phyloP scores from a whole-genome alignment of 495 filamentous ascomycete species.

The Aspergillus funiculosus region DNA sequence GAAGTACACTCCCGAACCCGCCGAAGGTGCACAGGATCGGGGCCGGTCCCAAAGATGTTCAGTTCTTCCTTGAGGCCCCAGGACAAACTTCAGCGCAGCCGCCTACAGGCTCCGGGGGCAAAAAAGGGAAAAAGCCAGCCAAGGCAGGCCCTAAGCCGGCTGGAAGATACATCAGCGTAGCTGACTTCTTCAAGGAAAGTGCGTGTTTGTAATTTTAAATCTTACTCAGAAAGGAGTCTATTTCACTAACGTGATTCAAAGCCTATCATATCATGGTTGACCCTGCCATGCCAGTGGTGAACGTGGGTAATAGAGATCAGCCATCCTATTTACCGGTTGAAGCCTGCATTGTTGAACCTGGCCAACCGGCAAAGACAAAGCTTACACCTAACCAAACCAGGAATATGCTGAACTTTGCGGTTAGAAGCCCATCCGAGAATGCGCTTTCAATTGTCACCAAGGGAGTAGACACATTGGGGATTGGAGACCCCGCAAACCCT shows the following conservation, averaged over 20 bases:
- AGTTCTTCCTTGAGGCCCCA: conserved; percentile 37
- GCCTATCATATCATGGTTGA: conserved; percentile 41
- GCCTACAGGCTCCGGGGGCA: conserved; percentile 12
- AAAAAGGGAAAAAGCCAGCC: conserved; percentile 31
- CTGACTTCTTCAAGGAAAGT: conserved; percentile 47
- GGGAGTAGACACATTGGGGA: conserved; percentile 46
- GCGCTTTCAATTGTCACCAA: conserved; percentile 56
- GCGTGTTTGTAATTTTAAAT: conserved; percentile 26
- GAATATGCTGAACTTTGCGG: conserved; percentile 64
- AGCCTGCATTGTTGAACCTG: conserved; percentile 56
- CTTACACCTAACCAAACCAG: conserved; percentile 52
- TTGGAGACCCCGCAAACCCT: conserved; percentile 17
- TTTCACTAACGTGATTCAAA: too few relatives aligned
- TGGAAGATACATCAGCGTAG: conserved; percentile 45
- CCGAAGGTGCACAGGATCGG: conserved; percentile 34
- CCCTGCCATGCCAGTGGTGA: conserved; percentile 56
- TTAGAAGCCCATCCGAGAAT: conserved; percentile 58
- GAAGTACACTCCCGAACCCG: conserved; percentile 22
- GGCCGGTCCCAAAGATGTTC: conserved; percentile 39
- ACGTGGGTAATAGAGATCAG: conserved; percentile 53
- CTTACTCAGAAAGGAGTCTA: too few relatives aligned
- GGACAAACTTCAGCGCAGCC: conserved; percentile 16
- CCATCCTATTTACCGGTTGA: conserved; percentile 66
- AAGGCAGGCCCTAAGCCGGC: conserved; percentile 29
- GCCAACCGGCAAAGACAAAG: conserved; percentile 53